Conservation (phyloP, 495 filamentous ascomycete genomes). For the Penicillium ucsense region DNA sequence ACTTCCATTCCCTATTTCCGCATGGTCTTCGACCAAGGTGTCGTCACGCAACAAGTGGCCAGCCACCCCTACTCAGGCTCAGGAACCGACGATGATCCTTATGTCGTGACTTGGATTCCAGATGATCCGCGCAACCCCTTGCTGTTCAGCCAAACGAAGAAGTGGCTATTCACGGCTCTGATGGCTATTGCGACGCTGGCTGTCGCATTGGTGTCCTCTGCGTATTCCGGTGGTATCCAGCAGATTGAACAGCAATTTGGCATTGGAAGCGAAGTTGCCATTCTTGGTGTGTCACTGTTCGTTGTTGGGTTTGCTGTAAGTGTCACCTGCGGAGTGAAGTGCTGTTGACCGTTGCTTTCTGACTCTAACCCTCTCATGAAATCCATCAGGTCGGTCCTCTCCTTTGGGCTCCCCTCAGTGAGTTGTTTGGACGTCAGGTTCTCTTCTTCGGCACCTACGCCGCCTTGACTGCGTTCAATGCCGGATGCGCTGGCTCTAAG, state of each 20-base stretch:
- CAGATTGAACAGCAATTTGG: constrained; percentile 50
- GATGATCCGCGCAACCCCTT: constrained; percentile 65
- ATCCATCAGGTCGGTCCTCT: constrained; percentile 33
- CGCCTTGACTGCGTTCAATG: constrained; percentile 59
- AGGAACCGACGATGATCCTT: constrained; percentile 67
- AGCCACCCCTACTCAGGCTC: constrained; percentile 54
- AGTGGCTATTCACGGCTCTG: constrained; percentile 61
- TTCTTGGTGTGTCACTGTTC: constrained; percentile 63
- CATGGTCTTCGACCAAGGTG: constrained; percentile 42
- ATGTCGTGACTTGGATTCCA: constrained; percentile 62
- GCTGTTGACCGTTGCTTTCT: too few species aligned
- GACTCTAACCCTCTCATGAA: neutral
- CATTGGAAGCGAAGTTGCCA: constrained; percentile 50
- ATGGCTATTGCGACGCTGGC: constrained; percentile 61
- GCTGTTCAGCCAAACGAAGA: constrained; percentile 47
- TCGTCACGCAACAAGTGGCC: constrained; percentile 46
- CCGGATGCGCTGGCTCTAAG: constrained; percentile 49
- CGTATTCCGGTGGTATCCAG: constrained; percentile 61
- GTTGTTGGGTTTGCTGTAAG: constrained; percentile 64
- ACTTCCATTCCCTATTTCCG: constrained; percentile 36
- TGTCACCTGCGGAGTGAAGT: neutral
- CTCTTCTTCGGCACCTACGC: constrained; percentile 57
- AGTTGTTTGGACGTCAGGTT: constrained; percentile 64
- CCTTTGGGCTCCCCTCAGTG: constrained; percentile 57
- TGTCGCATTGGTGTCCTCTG: constrained; percentile 68